Base-by-base conservation (phyloP, 768 basidiomycete species). In the Xerocomus brunneocitrinus region DNA sequence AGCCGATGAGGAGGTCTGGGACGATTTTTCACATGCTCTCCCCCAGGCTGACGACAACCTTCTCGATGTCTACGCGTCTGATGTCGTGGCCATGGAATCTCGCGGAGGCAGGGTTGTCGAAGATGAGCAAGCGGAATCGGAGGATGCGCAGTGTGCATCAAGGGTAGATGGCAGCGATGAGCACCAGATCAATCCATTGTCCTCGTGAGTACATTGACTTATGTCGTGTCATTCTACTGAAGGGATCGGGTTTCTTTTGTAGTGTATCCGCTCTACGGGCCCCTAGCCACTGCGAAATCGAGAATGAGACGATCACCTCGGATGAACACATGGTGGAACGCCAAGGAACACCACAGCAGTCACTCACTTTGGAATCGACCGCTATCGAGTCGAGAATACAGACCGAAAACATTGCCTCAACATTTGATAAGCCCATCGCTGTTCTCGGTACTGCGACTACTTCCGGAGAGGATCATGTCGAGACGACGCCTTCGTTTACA, bases 161-260 rank as follows among this genome's bases (percentile, higher is more conserved):
- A 28, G 24, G 24, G 19, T 41, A 5, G 30, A 31, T 10, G n/a
- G 16, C 5, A 4, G 8, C n/a, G 31, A 38, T 22, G 8, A 28
- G 0, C 35, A 30, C 2, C 22, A 14, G 34, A n/a, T 35, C 3
- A 9, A 27, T 19, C 3, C 12, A 5, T 10, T 30, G 5, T 28
- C 46, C 16, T 22, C 40, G 57, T 59, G 47, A 59, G 58, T 38
- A 9, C 39, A 31, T 8, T 34, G 10, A 14, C 13, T 12, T 19
- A 4, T n/a, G 10, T 27, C 19, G 5, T 9, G 27, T 5, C 5
- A 3, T 28, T 22, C n/a, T 28, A 25, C 22, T 52, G 27, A 47
- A 34, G 8, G 5, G 8, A 58, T 12, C 5, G 12, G 10, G 10
- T 35, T 22, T 30, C 30, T 3, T 47, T 46, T 47, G 19, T 31